phyloP scores from a whole-genome alignment of 2,329 filamentous ascomycete species.

The Trichoderma atroviride region DNA sequence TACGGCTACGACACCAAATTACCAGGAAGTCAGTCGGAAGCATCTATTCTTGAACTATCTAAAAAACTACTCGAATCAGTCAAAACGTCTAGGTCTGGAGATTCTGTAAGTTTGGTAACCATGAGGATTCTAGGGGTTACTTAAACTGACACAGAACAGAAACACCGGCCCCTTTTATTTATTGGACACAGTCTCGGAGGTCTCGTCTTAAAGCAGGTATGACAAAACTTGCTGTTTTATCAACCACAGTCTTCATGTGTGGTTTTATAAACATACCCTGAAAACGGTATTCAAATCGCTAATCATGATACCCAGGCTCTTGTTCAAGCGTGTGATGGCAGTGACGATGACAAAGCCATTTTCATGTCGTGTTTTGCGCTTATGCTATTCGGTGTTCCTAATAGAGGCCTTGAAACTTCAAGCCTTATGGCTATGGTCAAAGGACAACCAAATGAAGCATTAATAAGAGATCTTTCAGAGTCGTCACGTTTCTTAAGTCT shows the following conservation, averaged over 20 bases:
- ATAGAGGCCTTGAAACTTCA: constrained; percentile 33
- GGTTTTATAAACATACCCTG: not conserved
- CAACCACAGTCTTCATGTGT: not conserved
- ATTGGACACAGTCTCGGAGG: not conserved
- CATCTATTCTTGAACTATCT: constrained; percentile 27
- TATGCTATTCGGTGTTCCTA: constrained; percentile 38
- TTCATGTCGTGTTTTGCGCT: constrained; percentile 31
- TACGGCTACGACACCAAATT: constrained; percentile 38
- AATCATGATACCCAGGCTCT: constrained; percentile 28
- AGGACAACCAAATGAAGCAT: constrained; percentile 32
- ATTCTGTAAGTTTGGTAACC: not conserved
- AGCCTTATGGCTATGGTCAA: constrained; percentile 31
- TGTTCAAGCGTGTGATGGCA: constrained; percentile 25
- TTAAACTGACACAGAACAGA: not conserved
- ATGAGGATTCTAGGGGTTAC: not conserved
- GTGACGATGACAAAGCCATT: constrained; percentile 17
- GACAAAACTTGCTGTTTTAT: not conserved
- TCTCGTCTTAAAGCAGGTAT: not conserved
- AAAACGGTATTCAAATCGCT: not conserved
- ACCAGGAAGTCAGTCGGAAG: constrained; percentile 29
- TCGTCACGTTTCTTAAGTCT: constrained; percentile 32
- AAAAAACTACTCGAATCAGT: not conserved
- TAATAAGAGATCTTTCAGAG: constrained; percentile 32
- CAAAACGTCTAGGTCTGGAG: constrained; percentile 17
- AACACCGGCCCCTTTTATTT: not conserved